Percentiles rank a stretch among this genome's conserved stretches.
phyloP scores from a whole-genome alignment of 345 rosid genomes.

The Eucalyptus melliodora region DNA sequence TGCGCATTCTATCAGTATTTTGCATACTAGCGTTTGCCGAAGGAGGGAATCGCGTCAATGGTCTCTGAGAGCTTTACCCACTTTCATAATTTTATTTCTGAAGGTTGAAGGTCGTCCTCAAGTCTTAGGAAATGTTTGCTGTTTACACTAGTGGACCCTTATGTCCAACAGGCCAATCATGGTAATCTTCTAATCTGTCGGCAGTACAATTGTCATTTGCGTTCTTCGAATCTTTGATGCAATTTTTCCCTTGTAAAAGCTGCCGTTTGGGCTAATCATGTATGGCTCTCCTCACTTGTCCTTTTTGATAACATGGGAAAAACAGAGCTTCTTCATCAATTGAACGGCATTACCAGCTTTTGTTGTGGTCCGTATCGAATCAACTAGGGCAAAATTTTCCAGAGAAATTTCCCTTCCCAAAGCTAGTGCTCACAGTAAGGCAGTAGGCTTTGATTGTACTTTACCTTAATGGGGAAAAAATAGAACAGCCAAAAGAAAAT shows the following conservation, averaged over 20 bases:
- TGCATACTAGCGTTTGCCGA: background rate
- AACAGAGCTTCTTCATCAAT: background rate
- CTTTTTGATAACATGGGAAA: background rate
- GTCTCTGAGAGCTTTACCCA: background rate
- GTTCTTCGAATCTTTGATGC: background rate
- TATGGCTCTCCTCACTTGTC: background rate
- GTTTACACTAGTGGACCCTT: background rate
- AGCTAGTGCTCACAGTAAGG: background rate
- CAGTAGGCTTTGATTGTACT: background rate
- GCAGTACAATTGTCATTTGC: background rate
- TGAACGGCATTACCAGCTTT: background rate
- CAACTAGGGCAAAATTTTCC: background rate
- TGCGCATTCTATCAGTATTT: background rate
- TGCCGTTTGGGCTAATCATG: background rate
- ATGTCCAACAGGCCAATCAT: background rate
- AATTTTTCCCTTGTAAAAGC: background rate
- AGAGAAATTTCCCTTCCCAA: background rate
- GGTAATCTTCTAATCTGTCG: background rate
- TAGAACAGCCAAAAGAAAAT: background rate
- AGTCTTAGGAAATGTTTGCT: background rate
- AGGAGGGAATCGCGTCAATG: background rate
- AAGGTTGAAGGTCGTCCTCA: background rate
- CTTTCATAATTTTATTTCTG: background rate
- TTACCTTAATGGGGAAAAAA: background rate
- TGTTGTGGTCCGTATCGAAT: background rate